Percentiles rank a stretch among this genome's conserved stretches.
Conservation (phyloP, 345 rosid genomes). For the Arabidopsis arenosa region DNA sequence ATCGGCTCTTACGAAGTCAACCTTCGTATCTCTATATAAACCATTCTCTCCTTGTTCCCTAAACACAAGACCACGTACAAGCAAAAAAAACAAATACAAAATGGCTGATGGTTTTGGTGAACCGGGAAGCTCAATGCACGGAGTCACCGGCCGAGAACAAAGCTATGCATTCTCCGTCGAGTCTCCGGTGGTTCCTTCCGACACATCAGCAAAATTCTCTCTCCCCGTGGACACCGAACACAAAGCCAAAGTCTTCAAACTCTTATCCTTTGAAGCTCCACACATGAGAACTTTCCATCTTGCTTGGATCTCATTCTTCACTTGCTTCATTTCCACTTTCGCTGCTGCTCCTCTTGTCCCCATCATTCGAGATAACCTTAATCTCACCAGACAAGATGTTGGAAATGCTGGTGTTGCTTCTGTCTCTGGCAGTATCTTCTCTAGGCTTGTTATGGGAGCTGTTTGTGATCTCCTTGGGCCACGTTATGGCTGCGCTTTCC, state of each 20-base stretch:
- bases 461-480: constrained; percentile 85
- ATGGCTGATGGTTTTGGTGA: constrained; percentile 61
- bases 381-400: constrained; percentile 62
- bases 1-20: constrained; percentile 57
- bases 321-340: constrained; percentile 85
- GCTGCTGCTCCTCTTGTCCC: constrained; percentile 96
- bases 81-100: constrained; percentile 17
- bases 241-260: constrained; percentile 76
- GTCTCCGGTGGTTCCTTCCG: constrained; percentile 66
- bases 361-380: constrained; percentile 82
- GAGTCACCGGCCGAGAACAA: constrained; percentile 74
- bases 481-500: constrained; percentile 83
- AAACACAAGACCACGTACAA: constrained; percentile 38
- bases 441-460: constrained; percentile 94
- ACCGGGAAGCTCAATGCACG: constrained; percentile 87
- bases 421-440: constrained; percentile 87
- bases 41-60: constrained; percentile 27
- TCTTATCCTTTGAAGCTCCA: constrained; percentile 75
- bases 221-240: constrained; percentile 88
- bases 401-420: constrained; percentile 96
- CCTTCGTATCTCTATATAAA: constrained; percentile 48
- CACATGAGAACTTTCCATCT: constrained; percentile 93
- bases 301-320: constrained; percentile 92
- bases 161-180: constrained; percentile 66
- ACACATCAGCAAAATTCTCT: constrained; percentile 63